These are phyloP conservation scores for Metschnikowia borealis DNA, from an alignment of 805 yeast genomes.

Conservation along the genomic window DNA sequence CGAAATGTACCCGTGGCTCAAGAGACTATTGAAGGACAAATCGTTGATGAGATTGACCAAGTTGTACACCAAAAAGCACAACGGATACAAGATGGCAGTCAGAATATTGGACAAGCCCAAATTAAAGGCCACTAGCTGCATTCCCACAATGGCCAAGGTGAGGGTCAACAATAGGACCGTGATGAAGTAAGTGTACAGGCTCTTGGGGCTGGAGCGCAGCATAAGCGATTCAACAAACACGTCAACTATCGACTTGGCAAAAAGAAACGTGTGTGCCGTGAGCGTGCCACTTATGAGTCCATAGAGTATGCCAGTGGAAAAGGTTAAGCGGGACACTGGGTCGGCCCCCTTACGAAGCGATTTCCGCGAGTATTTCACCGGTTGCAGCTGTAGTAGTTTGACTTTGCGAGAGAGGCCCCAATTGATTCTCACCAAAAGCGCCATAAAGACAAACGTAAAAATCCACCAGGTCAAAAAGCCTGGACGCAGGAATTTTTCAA, in stretches of 20 bases:
- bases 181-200: slow-evolving; percentile 30
- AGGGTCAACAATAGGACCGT: slow-evolving; percentile 44
- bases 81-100: slow-evolving; percentile 77
- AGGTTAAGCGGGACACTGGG: slow-evolving; percentile 18
- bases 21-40: slow-evolving; percentile 56
- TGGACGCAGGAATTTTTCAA: slow-evolving; percentile 33
- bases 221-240: slow-evolving; percentile 48
- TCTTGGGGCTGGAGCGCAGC: slow-evolving; percentile 19
- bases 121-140: slow-evolving; percentile 71
- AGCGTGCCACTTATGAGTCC: slow-evolving; percentile 72
- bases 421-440: slow-evolving; percentile 23
- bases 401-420: slow-evolving; percentile 18
- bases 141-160: slow-evolving; percentile 61
- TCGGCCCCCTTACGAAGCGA: slow-evolving; percentile 12
- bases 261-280: slow-evolving; percentile 78
- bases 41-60: slow-evolving; percentile 50
- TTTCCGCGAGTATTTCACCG: slow-evolving; percentile 4
- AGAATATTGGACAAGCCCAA: slow-evolving; percentile 66
- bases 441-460: slow-evolving; percentile 30
- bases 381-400: slow-evolving; percentile 6
- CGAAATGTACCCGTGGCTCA: slow-evolving; percentile 38
- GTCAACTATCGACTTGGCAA: slow-evolving; percentile 83
- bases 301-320: slow-evolving; percentile 54
- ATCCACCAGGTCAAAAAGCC: slow-evolving; percentile 59
- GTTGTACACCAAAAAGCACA: slow-evolving; percentile 82